Evolutionary conservation across 2,329 filamentous ascomycete genomes (phyloP).

Genomic region (Alternaria atra): DNA sequence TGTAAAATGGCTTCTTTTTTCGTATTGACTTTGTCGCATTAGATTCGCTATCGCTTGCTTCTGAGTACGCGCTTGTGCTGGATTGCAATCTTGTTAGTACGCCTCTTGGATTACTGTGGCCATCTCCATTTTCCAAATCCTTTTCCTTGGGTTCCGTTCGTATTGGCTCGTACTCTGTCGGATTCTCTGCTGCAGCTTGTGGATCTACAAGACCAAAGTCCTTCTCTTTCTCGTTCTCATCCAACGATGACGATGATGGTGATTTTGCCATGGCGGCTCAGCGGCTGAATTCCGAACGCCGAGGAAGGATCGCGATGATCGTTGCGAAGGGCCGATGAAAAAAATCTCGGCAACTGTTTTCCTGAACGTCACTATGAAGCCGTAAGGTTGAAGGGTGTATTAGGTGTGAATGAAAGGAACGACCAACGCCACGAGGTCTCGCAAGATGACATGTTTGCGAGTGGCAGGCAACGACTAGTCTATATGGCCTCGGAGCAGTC

Average conservation of each 20-base stretch:
- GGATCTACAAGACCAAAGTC: conserved; percentile 48
- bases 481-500: conserved; percentile 29
- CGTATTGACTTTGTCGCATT: conserved; percentile 36
- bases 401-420: conserved; percentile 6
- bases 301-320: conserved; percentile 4
- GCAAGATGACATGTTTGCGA: conserved; percentile 13
- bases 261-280: conserved; percentile 26
- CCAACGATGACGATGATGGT: conserved; percentile 33
- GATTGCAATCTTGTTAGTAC: conserved; percentile 41
- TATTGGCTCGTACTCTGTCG: conserved; percentile 53
- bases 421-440: conserved; percentile 10
- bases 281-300: conserved; percentile 3
- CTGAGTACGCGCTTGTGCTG: conserved; percentile 39
- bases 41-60: conserved; percentile 41
- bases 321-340: conserved; percentile 5
- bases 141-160: conserved; percentile 42
- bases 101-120: conserved; percentile 27
- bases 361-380: neutral
- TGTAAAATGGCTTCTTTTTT: conserved; percentile 66
- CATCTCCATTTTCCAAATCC: conserved; percentile 39
- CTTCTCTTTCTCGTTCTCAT: conserved; percentile 49
- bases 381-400: neutral
- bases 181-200: conserved; percentile 44
- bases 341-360: neutral
- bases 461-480: conserved; percentile 23